Conservation (phyloP, 306 rosid species). For the Cicer judaicum region DNA sequence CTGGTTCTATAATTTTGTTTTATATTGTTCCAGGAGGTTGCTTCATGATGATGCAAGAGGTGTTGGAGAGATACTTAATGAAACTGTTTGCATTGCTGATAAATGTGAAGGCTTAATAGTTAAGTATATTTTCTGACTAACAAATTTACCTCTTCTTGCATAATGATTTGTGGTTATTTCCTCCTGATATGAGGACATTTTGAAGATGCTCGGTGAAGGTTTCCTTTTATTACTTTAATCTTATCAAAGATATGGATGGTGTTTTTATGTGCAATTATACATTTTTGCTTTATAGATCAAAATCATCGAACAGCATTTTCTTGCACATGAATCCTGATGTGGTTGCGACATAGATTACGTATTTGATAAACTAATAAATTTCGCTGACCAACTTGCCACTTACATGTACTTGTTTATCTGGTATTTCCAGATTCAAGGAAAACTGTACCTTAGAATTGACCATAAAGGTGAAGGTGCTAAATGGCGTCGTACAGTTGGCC, state of each 20-base stretch:
- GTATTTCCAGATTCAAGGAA: slow-evolving; percentile 81
- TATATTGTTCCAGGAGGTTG: slow-evolving; percentile 68
- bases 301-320: slow-evolving; percentile 1
- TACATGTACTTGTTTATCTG: slow-evolving; percentile 23
- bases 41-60: slow-evolving; percentile 92
- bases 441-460: slow-evolving; percentile 75
- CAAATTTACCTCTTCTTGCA: slow-evolving; percentile 19
- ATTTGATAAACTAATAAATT: slow-evolving; percentile 14
- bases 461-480: slow-evolving; percentile 78
- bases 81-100: slow-evolving; percentile 73
- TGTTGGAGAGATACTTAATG: slow-evolving; percentile 86
- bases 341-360: slow-evolving; percentile 9
- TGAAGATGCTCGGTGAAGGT: not conserved
- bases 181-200: slow-evolving; percentile 25
- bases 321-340: slow-evolving; percentile 11
- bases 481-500: slow-evolving; percentile 96
- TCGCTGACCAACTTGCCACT: slow-evolving; percentile 28
- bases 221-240: slow-evolving; percentile 5
- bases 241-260: slow-evolving; percentile 14
- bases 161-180: slow-evolving; percentile 37
- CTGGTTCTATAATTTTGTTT: slow-evolving; percentile 40
- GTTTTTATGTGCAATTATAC: not conserved
- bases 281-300: slow-evolving; percentile 15
- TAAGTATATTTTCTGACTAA: slow-evolving; percentile 50
- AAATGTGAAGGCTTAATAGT: slow-evolving; percentile 80